A percentile compares a stretch with the other conserved stretches of the same genome.
Conservation (phyloP, 2,329 filamentous ascomycete genomes). For the Aspergillus thermomutatus region DNA sequence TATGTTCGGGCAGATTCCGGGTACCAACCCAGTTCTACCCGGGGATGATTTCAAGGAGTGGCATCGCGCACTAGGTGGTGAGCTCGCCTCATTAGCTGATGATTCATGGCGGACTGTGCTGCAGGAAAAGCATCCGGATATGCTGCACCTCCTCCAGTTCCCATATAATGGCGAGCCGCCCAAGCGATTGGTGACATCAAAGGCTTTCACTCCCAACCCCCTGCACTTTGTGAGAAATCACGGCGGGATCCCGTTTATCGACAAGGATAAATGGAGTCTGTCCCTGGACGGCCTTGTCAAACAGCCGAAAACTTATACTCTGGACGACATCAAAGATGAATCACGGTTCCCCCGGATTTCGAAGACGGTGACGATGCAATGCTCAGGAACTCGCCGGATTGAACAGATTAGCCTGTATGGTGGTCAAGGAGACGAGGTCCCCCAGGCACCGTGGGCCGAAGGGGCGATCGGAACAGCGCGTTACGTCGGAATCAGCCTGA, state of each 20-base stretch:
- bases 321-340: conserved; percentile 61
- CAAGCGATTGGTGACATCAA: conserved; percentile 54
- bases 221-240: conserved; percentile 70
- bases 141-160: conserved; percentile 61
- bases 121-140: conserved; percentile 57
- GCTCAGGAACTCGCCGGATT: conserved; percentile 64
- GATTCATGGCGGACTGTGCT: conserved; percentile 57
- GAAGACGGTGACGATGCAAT: conserved; percentile 63
- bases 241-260: conserved; percentile 66
- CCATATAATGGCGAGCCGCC: conserved; percentile 64
- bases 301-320: conserved; percentile 53
- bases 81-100: conserved; percentile 49
- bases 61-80: conserved; percentile 53
- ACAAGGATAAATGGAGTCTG: conserved; percentile 53
- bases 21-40: conserved; percentile 56
- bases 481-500: conserved; percentile 63
- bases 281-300: conserved; percentile 60
- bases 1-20: conserved; percentile 54
- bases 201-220: conserved; percentile 58
- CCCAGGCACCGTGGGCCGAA: conserved; percentile 55
- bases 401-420: conserved; percentile 66
- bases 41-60: conserved; percentile 58
- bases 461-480: conserved; percentile 65
- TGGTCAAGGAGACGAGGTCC: conserved; percentile 63
- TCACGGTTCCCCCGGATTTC: conserved; percentile 56